Percentiles rank a stretch among this genome's conserved stretches.
phyloP scores from a whole-genome alignment of 2,329 filamentous ascomycete species.

The Tympanopsis confertula region DNA sequence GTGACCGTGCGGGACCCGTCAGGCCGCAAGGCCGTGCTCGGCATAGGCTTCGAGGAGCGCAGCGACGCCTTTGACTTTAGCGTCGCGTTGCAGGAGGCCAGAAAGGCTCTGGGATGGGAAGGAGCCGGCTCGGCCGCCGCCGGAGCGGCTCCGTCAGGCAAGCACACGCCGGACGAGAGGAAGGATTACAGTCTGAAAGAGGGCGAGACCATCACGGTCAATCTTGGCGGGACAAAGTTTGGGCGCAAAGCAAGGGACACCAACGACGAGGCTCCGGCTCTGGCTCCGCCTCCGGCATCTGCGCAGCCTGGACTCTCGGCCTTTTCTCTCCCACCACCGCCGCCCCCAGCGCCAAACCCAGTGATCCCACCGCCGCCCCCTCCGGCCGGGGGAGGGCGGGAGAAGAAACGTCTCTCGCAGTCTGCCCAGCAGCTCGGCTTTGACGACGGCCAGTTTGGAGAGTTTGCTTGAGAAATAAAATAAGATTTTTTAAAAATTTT shows the following conservation, averaged over 20 bases:
- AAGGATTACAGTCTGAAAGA: constrained; percentile 79
- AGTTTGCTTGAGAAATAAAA: constrained; percentile 46
- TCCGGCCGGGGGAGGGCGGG: constrained; percentile 46
- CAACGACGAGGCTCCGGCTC: constrained; percentile 13
- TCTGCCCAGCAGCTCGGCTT: constrained; percentile 62
- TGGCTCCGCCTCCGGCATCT: constrained; percentile 12
- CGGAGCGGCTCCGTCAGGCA: constrained; percentile 20
- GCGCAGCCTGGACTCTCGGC: constrained; percentile 24
- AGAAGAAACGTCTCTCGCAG: constrained; percentile 40
- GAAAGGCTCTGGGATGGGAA: constrained; percentile 56
- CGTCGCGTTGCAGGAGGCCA: constrained; percentile 67
- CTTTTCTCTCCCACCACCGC: constrained; percentile 70
- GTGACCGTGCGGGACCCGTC: constrained; percentile 66
- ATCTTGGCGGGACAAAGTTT: constrained; percentile 46
- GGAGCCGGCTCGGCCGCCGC: constrained; percentile 19
- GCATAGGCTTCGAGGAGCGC: constrained; percentile 79
- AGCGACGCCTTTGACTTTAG: constrained; percentile 78
- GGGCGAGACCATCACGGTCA: constrained; percentile 78
- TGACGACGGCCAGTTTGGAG: constrained; percentile 79
- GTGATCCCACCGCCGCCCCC: constrained; percentile 59
- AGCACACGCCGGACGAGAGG: constrained; percentile 36
- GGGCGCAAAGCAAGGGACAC: constrained; percentile 37
- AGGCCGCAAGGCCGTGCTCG: constrained; percentile 67
- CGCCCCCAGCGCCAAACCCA: constrained; percentile 25
- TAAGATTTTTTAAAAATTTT: background rate